Percentiles rank a stretch among this genome's conserved stretches.
Evolutionary conservation across 306 rosid genomes (phyloP).

Genomic region (Cicer bijugum): DNA sequence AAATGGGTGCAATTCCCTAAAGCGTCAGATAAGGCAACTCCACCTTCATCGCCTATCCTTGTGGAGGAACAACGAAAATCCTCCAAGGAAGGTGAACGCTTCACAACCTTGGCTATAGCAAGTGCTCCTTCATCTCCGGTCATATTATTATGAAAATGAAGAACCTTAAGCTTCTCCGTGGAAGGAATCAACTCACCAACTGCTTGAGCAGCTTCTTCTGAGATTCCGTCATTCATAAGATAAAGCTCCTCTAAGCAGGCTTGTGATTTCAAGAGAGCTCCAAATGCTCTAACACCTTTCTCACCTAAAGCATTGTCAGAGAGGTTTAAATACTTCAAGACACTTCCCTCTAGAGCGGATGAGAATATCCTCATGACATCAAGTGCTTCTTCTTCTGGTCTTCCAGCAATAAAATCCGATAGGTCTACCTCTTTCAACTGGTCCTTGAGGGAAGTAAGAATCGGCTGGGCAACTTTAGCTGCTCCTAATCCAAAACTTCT

Average conservation of each 20-base stretch:
- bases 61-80: slow-evolving; percentile 90
- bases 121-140: slow-evolving; percentile 85
- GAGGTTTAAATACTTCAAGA: slow-evolving; percentile 71
- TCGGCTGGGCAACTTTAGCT: slow-evolving; percentile 70
- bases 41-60: slow-evolving; percentile 77
- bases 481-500: slow-evolving; percentile 80
- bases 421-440: slow-evolving; percentile 83
- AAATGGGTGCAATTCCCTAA: slow-evolving; percentile 60
- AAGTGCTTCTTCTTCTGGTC: slow-evolving; percentile 83
- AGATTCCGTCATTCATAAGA: slow-evolving; percentile 86
- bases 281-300: slow-evolving; percentile 90
- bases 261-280: slow-evolving; percentile 79
- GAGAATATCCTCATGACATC: slow-evolving; percentile 79
- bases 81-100: slow-evolving; percentile 68
- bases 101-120: slow-evolving; percentile 75
- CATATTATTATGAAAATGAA: slow-evolving; percentile 85
- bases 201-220: slow-evolving; percentile 86
- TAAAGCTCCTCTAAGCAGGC: slow-evolving; percentile 76
- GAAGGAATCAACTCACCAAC: slow-evolving; percentile 80
- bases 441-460: slow-evolving; percentile 68
- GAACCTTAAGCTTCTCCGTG: slow-evolving; percentile 74
- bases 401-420: slow-evolving; percentile 86
- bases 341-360: slow-evolving; percentile 72
- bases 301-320: slow-evolving; percentile 92
- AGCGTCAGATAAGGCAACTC: slow-evolving; percentile 76